These are phyloP conservation scores for Lachancea dasiensis DNA, from an alignment of 805 yeast genomes.

Conservation along the genomic window DNA sequence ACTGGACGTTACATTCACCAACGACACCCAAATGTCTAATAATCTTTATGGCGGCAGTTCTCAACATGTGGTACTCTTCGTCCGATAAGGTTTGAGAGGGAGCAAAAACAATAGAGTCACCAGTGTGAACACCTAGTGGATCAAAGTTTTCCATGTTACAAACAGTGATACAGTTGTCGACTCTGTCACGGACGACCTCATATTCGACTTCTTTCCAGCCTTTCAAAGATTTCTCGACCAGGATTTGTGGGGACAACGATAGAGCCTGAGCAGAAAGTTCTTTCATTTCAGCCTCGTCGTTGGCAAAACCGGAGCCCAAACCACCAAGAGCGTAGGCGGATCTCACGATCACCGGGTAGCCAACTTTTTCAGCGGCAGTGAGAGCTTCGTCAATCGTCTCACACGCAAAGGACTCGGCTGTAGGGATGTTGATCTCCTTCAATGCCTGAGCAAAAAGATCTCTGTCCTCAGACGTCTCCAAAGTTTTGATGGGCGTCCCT, in stretches of 20 bases:
- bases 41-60: slow-evolving; percentile 95
- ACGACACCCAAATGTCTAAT: slow-evolving; percentile 97
- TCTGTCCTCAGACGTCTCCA: slow-evolving; percentile 96
- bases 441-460: slow-evolving; percentile 92
- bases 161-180: slow-evolving; percentile 95
- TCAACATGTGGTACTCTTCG: slow-evolving; percentile 96
- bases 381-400: slow-evolving; percentile 90
- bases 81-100: slow-evolving; percentile 97
- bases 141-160: slow-evolving; percentile 99
- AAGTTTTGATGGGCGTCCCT: slow-evolving; percentile 95
- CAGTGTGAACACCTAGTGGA: slow-evolving; percentile 97
- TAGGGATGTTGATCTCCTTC: slow-evolving; percentile 91
- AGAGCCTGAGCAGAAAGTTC: slow-evolving; percentile 86
- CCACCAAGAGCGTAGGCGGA: slow-evolving; percentile 98
- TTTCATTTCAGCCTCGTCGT: slow-evolving; percentile 71
- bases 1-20: slow-evolving; percentile 98
- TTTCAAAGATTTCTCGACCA: slow-evolving; percentile 93
- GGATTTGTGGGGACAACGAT: slow-evolving; percentile 86
- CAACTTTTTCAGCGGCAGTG: slow-evolving; percentile 79
- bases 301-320: slow-evolving; percentile 95
- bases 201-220: slow-evolving; percentile 99
- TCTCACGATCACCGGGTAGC: slow-evolving; percentile 95
- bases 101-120: slow-evolving; percentile 98
- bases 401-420: slow-evolving; percentile 95
- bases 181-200: slow-evolving; percentile 96